Evolutionary conservation across 2,329 filamentous ascomycete genomes (phyloP).

Genomic region (Colletotrichum chlorophyti): DNA sequence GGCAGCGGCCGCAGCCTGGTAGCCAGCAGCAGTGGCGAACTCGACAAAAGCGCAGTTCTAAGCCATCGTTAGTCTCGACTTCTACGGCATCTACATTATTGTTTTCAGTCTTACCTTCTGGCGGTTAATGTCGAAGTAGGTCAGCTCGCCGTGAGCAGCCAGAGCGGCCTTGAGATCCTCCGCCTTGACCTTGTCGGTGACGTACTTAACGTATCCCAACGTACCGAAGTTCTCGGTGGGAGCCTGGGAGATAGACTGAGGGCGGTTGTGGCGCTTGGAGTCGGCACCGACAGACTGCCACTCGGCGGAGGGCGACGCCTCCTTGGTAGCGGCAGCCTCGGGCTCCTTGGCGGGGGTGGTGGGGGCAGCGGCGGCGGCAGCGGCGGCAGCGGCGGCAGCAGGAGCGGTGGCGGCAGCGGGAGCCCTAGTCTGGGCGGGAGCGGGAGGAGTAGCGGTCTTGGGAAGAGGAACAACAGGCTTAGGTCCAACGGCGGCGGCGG

Average conservation of each 20-base stretch:
- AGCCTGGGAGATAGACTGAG: constrained; percentile 67
- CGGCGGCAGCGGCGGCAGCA: constrained; percentile 51
- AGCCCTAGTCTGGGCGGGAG: constrained; percentile 58
- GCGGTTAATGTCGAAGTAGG: constrained; percentile 80
- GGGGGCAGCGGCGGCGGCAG: constrained; percentile 48
- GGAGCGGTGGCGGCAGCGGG: constrained; percentile 54
- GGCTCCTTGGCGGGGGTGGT: constrained; percentile 41
- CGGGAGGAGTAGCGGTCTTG: constrained; percentile 63
- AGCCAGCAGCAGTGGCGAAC: constrained; percentile 81
- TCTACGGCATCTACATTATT: neutral
- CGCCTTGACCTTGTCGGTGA: constrained; percentile 84
- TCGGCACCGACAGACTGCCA: constrained; percentile 92
- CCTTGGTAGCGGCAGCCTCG: constrained; percentile 55
- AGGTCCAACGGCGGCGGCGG: constrained; percentile 63
- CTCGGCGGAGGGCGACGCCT: constrained; percentile 60
- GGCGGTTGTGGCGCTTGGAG: constrained; percentile 82
- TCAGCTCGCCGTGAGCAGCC: constrained; percentile 73
- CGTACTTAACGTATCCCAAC: constrained; percentile 94
- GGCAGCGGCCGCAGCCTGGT: constrained; percentile 80
- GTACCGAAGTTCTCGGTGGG: constrained; percentile 76
- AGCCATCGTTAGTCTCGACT: constrained; percentile 31
- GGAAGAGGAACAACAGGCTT: constrained; percentile 59
- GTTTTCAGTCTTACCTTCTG: constrained; percentile 70
- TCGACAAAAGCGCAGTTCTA: constrained; percentile 98
- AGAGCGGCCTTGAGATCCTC: constrained; percentile 75